Base-by-base conservation (phyloP, 2,329 filamentous ascomycete species). In the Coniella vitis region DNA sequence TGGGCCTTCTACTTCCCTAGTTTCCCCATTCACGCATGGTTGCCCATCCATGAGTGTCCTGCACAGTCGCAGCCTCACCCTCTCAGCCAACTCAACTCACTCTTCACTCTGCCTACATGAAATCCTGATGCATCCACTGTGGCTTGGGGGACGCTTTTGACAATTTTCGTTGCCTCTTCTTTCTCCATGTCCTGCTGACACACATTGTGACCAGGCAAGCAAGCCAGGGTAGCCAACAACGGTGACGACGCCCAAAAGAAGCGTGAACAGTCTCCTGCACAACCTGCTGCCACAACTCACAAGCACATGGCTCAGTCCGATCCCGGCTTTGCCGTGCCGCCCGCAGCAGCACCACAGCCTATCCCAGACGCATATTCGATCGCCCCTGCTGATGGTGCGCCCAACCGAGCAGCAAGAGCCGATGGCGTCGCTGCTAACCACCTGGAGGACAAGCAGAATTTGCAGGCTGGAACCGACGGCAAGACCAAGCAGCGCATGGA, bases 351-450 rank as follows among this genome's bases (percentile, higher is more conserved):
- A 38, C 35, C 43, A 22, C 45, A 47, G 17, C 60, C 56, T 20
- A 55, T 61, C 44, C 68, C 69, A 7, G 75, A 78, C 34, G 79
- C 79, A 56, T 87, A 79, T 66, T 86, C 81, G 1, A 75, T 76
- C 38, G 77, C 74, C 31, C 76, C 75, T n/a, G 40, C 25, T 20
- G 71, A 64, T 47, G 75, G 81, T 13, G 75, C 74, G 55, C 79
- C 82, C 53, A 84, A 87, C 63, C 74, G 83, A 29, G 84, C 74
- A 29, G 85, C 81, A 47, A 82, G 86, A 62, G 85, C 84, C 31
- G 81, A 76, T 47, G 75, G 83, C 53, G 78, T 74, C 39, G 81
- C 83, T 22, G 79, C 83, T 7, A 78, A 82, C 55, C 79, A 79
- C 22, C 76, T 72, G 31, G 78, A 80, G 52, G 78, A 79, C 35